Base-by-base conservation (phyloP, 1,139 yeast genomes). In the Lodderomyces parapsilosis region DNA sequence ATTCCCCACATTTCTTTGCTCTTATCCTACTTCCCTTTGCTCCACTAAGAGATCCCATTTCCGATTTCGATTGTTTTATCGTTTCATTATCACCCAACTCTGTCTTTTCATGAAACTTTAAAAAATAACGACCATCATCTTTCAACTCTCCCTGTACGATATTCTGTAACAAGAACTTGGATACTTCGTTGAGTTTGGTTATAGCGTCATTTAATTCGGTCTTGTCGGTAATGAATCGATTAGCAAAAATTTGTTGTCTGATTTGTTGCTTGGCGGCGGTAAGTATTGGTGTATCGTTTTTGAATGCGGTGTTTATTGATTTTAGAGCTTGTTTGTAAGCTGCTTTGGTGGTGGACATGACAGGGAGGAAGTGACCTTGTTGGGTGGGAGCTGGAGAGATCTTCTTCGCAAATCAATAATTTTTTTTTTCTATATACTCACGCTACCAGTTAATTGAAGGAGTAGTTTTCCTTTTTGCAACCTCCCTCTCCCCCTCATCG, bases 21-120 rank as follows among this genome's bases (percentile, higher is more conserved):
- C 46, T 38, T 41, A 48, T 34, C 53, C 67, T 52, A 32, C 34
- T 45, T 23, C 45, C 45, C 28, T 66, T 68, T 40, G 62, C 65
- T 2, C 76, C 76, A 1, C 75, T 68, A 49, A 73, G 66, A 28
- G 73, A 62, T 4, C 78, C 78, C 64, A 73, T 51, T 32, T 69
- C 57, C 42, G 54, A 58, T 43, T 62, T 60, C 28, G 54, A 52
- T 43, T 65, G 67, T 50, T 69, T 72, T 50, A 73, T 73, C 33
- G 70, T 63, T 40, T 73, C 96, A 60, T 93, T 93, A 59, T 90
- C 96, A 11, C 98, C 98, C 42, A 91, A 71, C 62, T 93, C 98
- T 0, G 95, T 87, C 41, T 85, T 80, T 42, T 80, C 68, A 59
- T 89, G 96, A 54, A 93, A 83, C 50, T 85, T 83, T 55, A 90